A percentile compares a stretch with the other conserved stretches of the same genome.
Conservation (phyloP, 306 rosid genomes). For the Quercus glauca region DNA sequence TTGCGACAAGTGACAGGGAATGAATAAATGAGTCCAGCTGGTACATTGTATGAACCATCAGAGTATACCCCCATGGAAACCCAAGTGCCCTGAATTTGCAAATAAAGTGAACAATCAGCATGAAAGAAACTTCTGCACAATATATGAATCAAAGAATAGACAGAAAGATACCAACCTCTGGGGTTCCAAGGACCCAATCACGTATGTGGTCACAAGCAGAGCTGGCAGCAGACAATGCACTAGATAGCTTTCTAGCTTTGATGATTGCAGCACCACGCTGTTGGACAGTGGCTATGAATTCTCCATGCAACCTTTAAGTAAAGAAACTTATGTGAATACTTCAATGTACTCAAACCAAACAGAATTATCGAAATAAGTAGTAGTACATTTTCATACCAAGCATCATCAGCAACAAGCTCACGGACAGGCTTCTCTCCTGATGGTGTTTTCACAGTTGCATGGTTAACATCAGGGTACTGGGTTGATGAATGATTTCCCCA, state of each 20-base stretch:
- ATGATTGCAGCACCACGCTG: constrained; percentile 99
- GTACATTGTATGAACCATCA: constrained; percentile 94
- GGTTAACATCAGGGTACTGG: constrained; percentile 97
- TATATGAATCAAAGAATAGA: not conserved
- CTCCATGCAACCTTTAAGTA: constrained; percentile 80
- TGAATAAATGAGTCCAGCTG: constrained; percentile 91
- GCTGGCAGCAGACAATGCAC: constrained; percentile 97
- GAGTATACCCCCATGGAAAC: constrained; percentile 99
- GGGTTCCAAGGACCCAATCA: constrained; percentile 98
- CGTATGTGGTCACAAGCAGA: constrained; percentile 97
- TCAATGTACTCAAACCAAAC: not conserved
- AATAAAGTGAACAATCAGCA: constrained; percentile 2
- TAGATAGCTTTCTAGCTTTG: constrained; percentile 90
- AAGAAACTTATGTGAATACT: not conserved
- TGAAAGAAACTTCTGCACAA: not conserved
- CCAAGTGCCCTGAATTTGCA: constrained; percentile 72
- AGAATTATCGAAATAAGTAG: not conserved
- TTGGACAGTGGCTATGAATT: constrained; percentile 89
- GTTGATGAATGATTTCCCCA: constrained; percentile 99
- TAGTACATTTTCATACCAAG: constrained; percentile 48
- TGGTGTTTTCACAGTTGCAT: constrained; percentile 78
- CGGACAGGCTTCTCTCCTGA: constrained; percentile 80
- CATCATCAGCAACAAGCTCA: constrained; percentile 75
- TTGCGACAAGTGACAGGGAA: constrained; percentile 79
- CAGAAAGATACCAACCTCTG: constrained; percentile 58